Base-by-base conservation (phyloP, 2,329 filamentous ascomycete genomes). In the Moelleriella libera region DNA sequence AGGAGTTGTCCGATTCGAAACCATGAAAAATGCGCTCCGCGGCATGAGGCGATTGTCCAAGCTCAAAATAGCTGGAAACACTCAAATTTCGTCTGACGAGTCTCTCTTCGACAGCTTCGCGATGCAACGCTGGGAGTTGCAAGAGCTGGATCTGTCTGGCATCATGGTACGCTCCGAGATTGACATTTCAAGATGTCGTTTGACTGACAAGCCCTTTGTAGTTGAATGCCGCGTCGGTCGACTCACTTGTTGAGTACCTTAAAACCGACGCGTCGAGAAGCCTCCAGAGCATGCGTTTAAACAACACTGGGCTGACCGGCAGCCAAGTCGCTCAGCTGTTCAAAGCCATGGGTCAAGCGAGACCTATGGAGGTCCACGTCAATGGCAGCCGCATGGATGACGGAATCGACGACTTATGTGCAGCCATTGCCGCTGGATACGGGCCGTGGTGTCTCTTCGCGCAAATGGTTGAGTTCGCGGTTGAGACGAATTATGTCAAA, bases 401-500 rank as follows among this genome's bases (percentile, higher is more conserved):
- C 9, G 73, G 70, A 2, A 69, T 76, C 31, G 70, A 70, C 14
- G 66, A 73, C 46, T 60, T 78, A 47, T 72, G 70, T 28, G 62
- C 65, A 21, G 68, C 71, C 6, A 68, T 79, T 30, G 60, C 65
- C 1, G 60, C 63, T 46, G 69, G 69, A 11, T 67, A 68, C 51
- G 71, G 71, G 1, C 74, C 74, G 0, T 69, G 65, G 50, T 69
- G 67, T 29, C 60, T 78, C 28, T 71, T 72, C 51, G 59, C 77
- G 50, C 71, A 76, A 51, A 77, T 78, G 74, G 63, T 77, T n/a
- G 73, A 78, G 50, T 77, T 78, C 52, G 62, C 64, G 21, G 60
- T 69, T 40, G 75, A 78, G 55, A 57, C 57, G 8, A 75, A 68
- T 54, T 79, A 74, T 52, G 65, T 74, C 47, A 67, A 66, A 47